phyloP scores from a whole-genome alignment of 2,329 filamentous ascomycete species.

The Hypoxylon sp. region DNA sequence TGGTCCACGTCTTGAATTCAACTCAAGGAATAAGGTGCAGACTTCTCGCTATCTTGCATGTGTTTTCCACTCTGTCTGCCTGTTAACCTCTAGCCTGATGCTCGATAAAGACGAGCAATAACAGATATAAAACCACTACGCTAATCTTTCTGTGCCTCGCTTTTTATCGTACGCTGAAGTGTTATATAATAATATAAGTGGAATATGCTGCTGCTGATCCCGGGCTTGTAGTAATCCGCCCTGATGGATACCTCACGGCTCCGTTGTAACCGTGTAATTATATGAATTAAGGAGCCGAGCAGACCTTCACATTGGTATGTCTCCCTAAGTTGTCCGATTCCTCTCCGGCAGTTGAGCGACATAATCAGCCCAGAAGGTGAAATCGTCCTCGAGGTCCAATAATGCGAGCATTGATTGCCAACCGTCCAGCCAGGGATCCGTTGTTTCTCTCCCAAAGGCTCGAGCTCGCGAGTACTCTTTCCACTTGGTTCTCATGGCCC shows the following conservation, averaged over 20 bases:
- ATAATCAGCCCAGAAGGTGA: slow-evolving; percentile 11
- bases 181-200: not conserved
- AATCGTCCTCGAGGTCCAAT: slow-evolving; percentile 14
- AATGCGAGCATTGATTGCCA: slow-evolving; percentile 17
- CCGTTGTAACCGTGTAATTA: not conserved
- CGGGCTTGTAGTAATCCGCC: not conserved
- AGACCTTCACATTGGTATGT: slow-evolving; percentile 14
- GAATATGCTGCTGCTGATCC: not conserved
- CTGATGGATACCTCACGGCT: not conserved
- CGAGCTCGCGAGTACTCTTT: slow-evolving; percentile 8
- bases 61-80: not conserved
- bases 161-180: not conserved
- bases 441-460: slow-evolving; percentile 7
- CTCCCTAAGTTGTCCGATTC: slow-evolving; percentile 17
- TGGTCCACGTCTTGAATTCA: not conserved
- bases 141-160: not conserved
- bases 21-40: not conserved
- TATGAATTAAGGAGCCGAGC: not conserved
- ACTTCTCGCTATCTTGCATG: not conserved
- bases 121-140: not conserved
- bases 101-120: not conserved
- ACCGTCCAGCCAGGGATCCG: slow-evolving; percentile 12
- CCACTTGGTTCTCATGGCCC: slow-evolving; percentile 8
- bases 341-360: slow-evolving; percentile 14
- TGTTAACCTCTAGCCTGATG: not conserved